Base-by-base conservation (phyloP, 345 rosid species). In the Anacardium occidentale region DNA sequence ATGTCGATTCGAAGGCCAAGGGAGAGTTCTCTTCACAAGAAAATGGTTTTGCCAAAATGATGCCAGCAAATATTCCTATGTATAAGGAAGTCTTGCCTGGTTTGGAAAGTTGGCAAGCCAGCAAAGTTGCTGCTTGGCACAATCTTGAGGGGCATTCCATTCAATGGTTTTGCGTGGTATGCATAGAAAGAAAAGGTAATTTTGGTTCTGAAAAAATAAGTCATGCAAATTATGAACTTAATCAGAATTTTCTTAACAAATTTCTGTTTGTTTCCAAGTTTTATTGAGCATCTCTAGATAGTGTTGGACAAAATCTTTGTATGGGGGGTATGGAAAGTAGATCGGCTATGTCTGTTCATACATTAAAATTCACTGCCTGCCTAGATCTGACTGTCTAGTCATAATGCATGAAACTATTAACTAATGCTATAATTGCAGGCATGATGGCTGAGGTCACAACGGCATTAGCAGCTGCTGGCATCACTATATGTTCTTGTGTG, bases 81-180 rank as follows among this genome's bases (percentile, higher is more conserved):
- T 84, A 83, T 77, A 83, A 86, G 78, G 98, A 95, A 76, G 96
- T 95, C 61, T 82, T 89, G 84, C 98, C 94, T 20, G 92, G 97
- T 55, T 79, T 90, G 60, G 92, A 90, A 70, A 85, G 90, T 80
- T 95, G 99, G 99, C 94, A 83, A 78, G 86, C 90, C 62, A 83
- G 89, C 86, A 95, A 89, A 82, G 82, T 95, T 79, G 89, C 89
- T 44, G 66, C 89, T 57, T 95, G 99, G 99, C 97, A 95, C 80
- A 92, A 84, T 87, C 87, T 80, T 54, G 97, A 90, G 79, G 98
- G 97, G 69, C 97, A 90, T 74, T 89, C 96, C 58, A 83, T 95
- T 71, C 97, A 85, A 9, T 95, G 99, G 99, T 82, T 95, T 68
- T 87, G 84, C 74, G 94, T 95, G 48, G 92, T 88, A 62, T 95